Evolutionary conservation across 2,329 filamentous ascomycete genomes (phyloP).

Genomic region (Purpureocillium lavendulum): DNA sequence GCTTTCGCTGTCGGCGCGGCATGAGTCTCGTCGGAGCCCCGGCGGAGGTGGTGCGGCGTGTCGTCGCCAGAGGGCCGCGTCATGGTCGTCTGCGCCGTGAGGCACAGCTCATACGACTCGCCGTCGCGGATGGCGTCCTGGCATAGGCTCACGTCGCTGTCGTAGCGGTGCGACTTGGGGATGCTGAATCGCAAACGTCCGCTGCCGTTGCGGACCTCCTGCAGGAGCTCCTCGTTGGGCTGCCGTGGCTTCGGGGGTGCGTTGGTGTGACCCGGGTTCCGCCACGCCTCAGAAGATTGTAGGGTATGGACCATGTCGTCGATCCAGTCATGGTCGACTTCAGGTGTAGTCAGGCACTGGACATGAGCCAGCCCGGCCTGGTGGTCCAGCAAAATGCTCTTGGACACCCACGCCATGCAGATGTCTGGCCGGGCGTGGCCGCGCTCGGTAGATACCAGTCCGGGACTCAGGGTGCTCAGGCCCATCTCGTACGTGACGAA

Average conservation of each 20-base stretch:
- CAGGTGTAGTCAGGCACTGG: conserved; percentile 35
- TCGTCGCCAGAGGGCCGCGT: conserved; percentile 33
- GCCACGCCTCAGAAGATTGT: conserved; percentile 24
- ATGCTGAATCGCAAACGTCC: conserved; percentile 21
- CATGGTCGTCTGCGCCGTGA: conserved; percentile 68
- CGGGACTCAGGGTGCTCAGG: conserved; percentile 31
- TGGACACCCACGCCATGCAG: conserved; percentile 67
- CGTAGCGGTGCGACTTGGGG: conserved; percentile 46
- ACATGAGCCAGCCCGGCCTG: conserved; percentile 50
- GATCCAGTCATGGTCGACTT: conserved; percentile 22
- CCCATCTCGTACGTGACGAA: conserved; percentile 82
- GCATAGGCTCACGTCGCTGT: conserved; percentile 57
- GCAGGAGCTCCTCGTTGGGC: conserved; percentile 11
- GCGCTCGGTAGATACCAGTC: conserved; percentile 15
- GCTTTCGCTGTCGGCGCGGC: background rate
- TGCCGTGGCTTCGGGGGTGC: conserved; percentile 1
- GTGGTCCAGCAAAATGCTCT: conserved; percentile 73
- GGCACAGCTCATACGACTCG: conserved; percentile 78
- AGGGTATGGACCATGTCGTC: conserved; percentile 19
- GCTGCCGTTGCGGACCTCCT: conserved; percentile 5
- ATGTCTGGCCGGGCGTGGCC: conserved; percentile 54
- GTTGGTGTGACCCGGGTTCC: conserved; percentile 3
- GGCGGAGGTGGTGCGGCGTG: conserved; percentile 22
- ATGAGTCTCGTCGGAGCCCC: background rate
- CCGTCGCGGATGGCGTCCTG: conserved; percentile 66